Base-by-base conservation (phyloP, 768 basidiomycete genomes). In the Xerocomus brunneocitrinus region DNA sequence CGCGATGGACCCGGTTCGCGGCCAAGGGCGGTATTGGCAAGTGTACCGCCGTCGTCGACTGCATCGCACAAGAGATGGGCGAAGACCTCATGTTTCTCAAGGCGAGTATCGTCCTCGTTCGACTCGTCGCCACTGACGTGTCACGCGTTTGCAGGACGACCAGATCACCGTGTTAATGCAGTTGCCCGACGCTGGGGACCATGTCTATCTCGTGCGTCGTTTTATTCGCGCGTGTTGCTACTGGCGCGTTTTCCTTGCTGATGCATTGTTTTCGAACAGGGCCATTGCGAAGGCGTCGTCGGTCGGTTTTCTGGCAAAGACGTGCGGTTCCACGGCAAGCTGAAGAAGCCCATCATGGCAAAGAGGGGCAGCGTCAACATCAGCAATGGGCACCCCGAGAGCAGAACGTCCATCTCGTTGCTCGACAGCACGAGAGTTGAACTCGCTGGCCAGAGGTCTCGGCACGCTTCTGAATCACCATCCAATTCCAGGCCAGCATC, bases 201-300 rank as follows among this genome's bases (percentile, higher is more conserved):
- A 19, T 19, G 45, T 76, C 8, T 91, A 76, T 67, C 73, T 92
- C n/a, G 89, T 91, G 52, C 53, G 79, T 78, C 19, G 19, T 19
- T 19, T 19, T 19, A 19, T 19, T 19, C 19, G 19, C 8, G 14
- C 8, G 32, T 12, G 8, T 12, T 4, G 4, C 10, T 12, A 12
- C 4, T 12, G 4, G 32, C 32, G 9, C 32, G 32, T 9, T 34
- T 8, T 34, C 32, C 9, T 8, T 34, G 14, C 38, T 28, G 25
- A 10, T 8, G 10, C 19, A 19, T 19, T 19, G 19, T 19, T 19
- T 19, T 19, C 19, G 19, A 19, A 19, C 19, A 91, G 89, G 91
- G 91, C 4, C 88, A 85, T 59, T 94, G 91, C 63, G 91, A 94
- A 71, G 91, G 85, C 49, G 87, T 93, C 49, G 87, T 93, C 3